Conservation (phyloP, 202 grass and related monocot genomes). For the Miscanthus sacchariflorus region DNA sequence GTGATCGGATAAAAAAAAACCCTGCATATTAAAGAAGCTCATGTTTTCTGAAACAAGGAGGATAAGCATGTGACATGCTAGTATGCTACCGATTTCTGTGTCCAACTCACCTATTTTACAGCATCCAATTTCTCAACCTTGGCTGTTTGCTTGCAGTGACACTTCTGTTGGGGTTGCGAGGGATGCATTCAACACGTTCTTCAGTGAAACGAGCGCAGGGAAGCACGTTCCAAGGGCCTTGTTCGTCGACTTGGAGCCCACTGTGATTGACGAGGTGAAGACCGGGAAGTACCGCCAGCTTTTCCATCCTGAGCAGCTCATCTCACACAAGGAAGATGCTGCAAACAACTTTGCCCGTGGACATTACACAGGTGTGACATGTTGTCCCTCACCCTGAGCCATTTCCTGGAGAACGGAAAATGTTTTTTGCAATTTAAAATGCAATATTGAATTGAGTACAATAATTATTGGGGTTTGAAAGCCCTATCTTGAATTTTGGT, state of each 20-base stretch:
- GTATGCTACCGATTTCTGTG: neutral
- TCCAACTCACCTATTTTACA: slow-evolving; percentile 1
- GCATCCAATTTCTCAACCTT: neutral
- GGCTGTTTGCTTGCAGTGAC: slow-evolving; percentile 54
- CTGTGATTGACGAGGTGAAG: slow-evolving; percentile 82
- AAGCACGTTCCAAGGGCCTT: slow-evolving; percentile 84
- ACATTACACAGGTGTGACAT: slow-evolving; percentile 74
- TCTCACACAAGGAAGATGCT: slow-evolving; percentile 85
- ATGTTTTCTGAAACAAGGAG: slow-evolving; percentile 5
- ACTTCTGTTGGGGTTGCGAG: slow-evolving; percentile 62
- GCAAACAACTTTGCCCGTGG: slow-evolving; percentile 89
- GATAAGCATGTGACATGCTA: neutral
- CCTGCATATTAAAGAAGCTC: slow-evolving; percentile 3
- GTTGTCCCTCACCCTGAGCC: neutral
- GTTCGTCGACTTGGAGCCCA: slow-evolving; percentile 82
- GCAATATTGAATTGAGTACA: neutral
- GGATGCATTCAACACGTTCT: slow-evolving; percentile 94
- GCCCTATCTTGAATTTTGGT: slow-evolving; percentile 5
- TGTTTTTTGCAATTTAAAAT: neutral
- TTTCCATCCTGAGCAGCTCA: slow-evolving; percentile 89
- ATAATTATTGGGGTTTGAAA: slow-evolving; percentile 6
- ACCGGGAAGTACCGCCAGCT: slow-evolving; percentile 69
- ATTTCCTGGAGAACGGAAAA: neutral
- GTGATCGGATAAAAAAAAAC: neutral
- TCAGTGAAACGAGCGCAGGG: slow-evolving; percentile 75